Evolutionary conservation across 2,329 filamentous ascomycete genomes (phyloP).

Genomic region (Cladophialophora psammophila): DNA sequence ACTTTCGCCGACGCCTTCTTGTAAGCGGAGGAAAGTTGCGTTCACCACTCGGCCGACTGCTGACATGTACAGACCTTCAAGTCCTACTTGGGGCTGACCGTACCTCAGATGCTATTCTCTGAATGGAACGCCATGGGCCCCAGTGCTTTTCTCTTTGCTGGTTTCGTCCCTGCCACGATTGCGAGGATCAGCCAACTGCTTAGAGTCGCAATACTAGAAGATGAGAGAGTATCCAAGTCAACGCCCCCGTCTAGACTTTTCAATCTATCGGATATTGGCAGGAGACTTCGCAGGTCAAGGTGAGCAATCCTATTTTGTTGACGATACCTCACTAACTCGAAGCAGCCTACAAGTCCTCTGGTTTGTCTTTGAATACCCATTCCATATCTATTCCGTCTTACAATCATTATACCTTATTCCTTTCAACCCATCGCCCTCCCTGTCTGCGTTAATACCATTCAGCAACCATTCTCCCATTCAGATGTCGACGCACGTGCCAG

Average conservation of each 20-base stretch:
- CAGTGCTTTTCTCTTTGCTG: slow-evolving; percentile 50
- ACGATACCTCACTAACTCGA: slow-evolving; percentile 34
- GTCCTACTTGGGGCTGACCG: slow-evolving; percentile 40
- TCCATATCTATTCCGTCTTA: slow-evolving; percentile 53
- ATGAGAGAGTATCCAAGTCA: slow-evolving; percentile 9
- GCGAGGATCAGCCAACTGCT: slow-evolving; percentile 24
- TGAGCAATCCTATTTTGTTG: slow-evolving; percentile 16
- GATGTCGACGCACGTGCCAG: slow-evolving; percentile 43
- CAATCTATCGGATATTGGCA: slow-evolving; percentile 44
- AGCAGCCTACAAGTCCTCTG: slow-evolving; percentile 47
- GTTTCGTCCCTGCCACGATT: slow-evolving; percentile 44
- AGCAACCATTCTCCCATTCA: slow-evolving; percentile 45
- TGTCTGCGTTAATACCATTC: slow-evolving; percentile 49
- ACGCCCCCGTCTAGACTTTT: slow-evolving; percentile 39
- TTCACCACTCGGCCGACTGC: neutral
- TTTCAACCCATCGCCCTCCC: slow-evolving; percentile 44
- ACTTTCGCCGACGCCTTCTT: slow-evolving; percentile 28
- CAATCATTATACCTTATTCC: slow-evolving; percentile 53
- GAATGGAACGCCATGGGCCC: slow-evolving; percentile 48
- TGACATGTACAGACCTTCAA: slow-evolving; percentile 31
- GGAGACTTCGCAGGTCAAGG: slow-evolving; percentile 36
- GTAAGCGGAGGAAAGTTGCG: slow-evolving; percentile 44
- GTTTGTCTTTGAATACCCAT: slow-evolving; percentile 50
- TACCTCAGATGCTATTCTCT: slow-evolving; percentile 48
- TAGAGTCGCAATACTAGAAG: slow-evolving; percentile 24